phyloP scores from a whole-genome alignment of 148 eudicot species.

The Cornus suecica region DNA sequence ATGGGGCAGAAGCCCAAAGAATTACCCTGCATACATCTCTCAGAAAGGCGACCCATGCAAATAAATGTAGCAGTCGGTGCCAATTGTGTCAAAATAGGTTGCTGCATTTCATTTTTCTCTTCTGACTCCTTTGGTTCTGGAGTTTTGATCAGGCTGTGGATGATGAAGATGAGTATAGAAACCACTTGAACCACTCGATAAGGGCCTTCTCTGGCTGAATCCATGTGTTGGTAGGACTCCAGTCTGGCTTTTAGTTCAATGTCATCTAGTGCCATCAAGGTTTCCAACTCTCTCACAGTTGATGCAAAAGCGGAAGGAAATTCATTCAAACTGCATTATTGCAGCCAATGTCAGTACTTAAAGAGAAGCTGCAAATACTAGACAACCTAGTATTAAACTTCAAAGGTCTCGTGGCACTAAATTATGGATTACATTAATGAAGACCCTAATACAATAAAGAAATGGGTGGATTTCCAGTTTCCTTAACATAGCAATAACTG shows the following conservation, averaged over 20 bases:
- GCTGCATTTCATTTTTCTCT: slow-evolving; percentile 26
- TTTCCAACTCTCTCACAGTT: slow-evolving; percentile 57
- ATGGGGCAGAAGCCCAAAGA: slow-evolving; percentile 43
- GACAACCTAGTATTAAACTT: not conserved
- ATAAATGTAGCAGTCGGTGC: slow-evolving; percentile 55
- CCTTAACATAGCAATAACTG: not conserved
- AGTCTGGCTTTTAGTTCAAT: slow-evolving; percentile 42
- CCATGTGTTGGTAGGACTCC: slow-evolving; percentile 60
- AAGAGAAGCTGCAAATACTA: not conserved
- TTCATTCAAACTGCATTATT: slow-evolving; percentile 59
- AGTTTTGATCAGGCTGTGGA: slow-evolving; percentile 34
- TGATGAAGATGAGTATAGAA: slow-evolving; percentile 29
- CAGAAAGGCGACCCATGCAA: slow-evolving; percentile 67
- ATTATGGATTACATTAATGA: not conserved
- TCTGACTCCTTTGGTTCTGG: slow-evolving; percentile 24
- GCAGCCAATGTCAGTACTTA: not conserved
- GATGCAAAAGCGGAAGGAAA: slow-evolving; percentile 57
- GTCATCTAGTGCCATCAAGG: slow-evolving; percentile 46
- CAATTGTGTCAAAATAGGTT: slow-evolving; percentile 26
- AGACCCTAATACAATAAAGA: not conserved
- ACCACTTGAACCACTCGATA: slow-evolving; percentile 73
- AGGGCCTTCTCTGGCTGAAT: slow-evolving; percentile 71
- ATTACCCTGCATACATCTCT: slow-evolving; percentile 49
- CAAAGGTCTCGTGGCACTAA: not conserved
- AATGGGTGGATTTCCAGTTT: not conserved